Conservation (phyloP, 208 protist species). For the Leishmania major region DNA sequence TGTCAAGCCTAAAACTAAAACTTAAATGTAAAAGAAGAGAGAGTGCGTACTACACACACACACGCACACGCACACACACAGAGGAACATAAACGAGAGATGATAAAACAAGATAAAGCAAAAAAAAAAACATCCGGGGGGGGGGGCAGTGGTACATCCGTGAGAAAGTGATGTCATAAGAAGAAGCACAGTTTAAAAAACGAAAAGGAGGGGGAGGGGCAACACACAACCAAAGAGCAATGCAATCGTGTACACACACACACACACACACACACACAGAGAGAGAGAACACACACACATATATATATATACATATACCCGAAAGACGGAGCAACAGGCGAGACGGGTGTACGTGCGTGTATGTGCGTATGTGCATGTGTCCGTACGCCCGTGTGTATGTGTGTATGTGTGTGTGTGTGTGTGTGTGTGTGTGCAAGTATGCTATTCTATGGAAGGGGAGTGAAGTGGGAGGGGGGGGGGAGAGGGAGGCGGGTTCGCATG, state of each 20-base stretch:
- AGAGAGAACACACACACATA: neutral
- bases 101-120: neutral
- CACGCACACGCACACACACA: neutral
- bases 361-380: neutral
- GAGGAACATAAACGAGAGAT: too few relatives aligned
- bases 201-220: neutral
- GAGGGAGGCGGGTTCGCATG: neutral
- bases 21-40: neutral
- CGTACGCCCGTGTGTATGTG: neutral
- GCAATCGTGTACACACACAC: too few relatives aligned
- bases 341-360: neutral
- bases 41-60: neutral
- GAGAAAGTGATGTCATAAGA: neutral
- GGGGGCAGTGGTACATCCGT: neutral
- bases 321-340: neutral
- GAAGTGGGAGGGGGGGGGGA: too few relatives aligned
- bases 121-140: neutral
- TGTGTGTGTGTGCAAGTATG: neutral
- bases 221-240: neutral
- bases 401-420: neutral
- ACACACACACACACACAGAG: neutral
- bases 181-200: neutral
- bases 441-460: neutral
- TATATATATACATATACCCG: neutral
- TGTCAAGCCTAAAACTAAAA: neutral